These are phyloP conservation scores for Rhizomucor pusillus DNA, from an alignment of 371 early-diverging fungal genomes.

Conservation along the genomic window DNA sequence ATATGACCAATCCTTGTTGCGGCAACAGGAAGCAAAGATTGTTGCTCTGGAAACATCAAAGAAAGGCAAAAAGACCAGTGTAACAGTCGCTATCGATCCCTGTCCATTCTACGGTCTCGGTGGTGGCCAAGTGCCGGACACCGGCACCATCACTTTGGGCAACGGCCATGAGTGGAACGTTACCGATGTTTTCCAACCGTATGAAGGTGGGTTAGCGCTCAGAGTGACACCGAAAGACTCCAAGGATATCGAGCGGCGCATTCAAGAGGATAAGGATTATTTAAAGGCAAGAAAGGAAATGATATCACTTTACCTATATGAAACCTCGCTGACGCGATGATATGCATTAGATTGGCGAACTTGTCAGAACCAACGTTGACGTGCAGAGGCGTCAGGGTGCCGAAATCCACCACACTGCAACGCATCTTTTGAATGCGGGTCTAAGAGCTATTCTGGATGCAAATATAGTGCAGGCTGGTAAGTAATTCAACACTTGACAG, in stretches of 20 bases:
- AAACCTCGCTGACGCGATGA: background rate
- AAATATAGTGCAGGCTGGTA: constrained; percentile 70
- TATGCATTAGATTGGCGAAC: constrained; percentile 23
- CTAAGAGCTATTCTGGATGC: constrained; percentile 56
- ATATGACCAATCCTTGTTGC: constrained; percentile 40
- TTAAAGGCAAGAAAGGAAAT: constrained; percentile 25
- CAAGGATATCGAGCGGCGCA: constrained; percentile 9
- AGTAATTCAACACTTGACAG: background rate
- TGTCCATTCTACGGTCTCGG: constrained; percentile 76
- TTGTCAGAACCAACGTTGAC: constrained; percentile 53
- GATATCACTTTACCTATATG: background rate
- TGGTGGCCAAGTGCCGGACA: constrained; percentile 74
- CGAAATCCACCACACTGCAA: constrained; percentile 78
- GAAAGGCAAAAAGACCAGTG: constrained; percentile 32
- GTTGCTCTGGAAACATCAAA: constrained; percentile 45
- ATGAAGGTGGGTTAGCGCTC: constrained; percentile 49
- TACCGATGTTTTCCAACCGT: constrained; percentile 53
- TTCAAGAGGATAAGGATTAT: constrained; percentile 39
- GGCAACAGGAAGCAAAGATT: constrained; percentile 48
- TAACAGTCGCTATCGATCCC: constrained; percentile 61
- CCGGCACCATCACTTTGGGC: constrained; percentile 45
- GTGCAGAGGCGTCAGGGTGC: constrained; percentile 51
- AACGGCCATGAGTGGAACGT: constrained; percentile 53
- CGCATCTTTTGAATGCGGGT: constrained; percentile 73
- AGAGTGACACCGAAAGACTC: constrained; percentile 15